Evolutionary conservation across 192 early-diverging fungal genomes (phyloP).

Genomic region (Coemansia reversa): DNA sequence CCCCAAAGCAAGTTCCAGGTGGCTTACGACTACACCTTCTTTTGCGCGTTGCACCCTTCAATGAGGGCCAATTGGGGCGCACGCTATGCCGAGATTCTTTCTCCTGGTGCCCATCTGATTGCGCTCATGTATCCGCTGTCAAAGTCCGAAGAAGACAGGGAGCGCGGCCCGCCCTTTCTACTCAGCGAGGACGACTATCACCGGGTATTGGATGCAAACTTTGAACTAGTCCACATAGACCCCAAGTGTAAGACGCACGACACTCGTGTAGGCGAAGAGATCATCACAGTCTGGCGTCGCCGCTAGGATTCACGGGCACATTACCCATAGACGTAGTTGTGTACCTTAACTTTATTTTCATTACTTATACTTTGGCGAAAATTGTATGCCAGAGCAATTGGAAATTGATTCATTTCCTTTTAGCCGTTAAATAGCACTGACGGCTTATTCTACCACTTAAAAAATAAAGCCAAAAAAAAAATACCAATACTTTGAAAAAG

Average conservation of each 20-base stretch:
- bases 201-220: conserved; percentile 54
- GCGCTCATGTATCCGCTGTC: conserved; percentile 76
- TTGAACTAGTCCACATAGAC: conserved; percentile 64
- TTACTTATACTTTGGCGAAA: neutral
- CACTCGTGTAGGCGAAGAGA: conserved; percentile 59
- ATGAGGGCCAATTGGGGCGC: conserved; percentile 65
- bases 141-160: conserved; percentile 48
- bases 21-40: conserved; percentile 85
- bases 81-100: conserved; percentile 64
- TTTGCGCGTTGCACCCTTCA: conserved; percentile 71
- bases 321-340: too few relatives aligned
- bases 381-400: too few relatives aligned
- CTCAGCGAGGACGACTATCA: conserved; percentile 66
- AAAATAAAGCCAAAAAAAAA: neutral
- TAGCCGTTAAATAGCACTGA: neutral
- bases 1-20: conserved; percentile 64
- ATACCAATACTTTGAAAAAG: neutral
- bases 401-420: neutral
- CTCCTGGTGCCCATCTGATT: conserved; percentile 67
- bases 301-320: conserved; percentile 6
- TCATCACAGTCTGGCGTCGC: conserved; percentile 65
- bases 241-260: conserved; percentile 60
- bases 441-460: neutral
- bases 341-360: neutral
- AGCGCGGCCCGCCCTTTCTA: conserved; percentile 74